phyloP scores from a whole-genome alignment of 75 land plant genomes.

The Azolla pinnata region DNA sequence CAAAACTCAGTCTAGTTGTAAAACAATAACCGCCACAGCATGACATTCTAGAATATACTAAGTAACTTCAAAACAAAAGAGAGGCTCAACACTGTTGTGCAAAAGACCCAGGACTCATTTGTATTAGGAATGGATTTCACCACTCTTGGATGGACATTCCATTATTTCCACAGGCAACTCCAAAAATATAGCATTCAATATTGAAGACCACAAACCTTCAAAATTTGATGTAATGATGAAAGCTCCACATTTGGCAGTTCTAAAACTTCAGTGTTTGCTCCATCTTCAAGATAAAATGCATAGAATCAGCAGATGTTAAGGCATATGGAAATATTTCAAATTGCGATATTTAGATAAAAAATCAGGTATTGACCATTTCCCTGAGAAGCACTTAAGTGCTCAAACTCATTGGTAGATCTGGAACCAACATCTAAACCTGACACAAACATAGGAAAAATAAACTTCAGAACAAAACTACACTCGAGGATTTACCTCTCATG shows the following conservation, averaged over 20 bases:
- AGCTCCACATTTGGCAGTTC: conserved; percentile 79
- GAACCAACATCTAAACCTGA: conserved; percentile 38
- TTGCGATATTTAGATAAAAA: neutral
- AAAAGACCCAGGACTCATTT: neutral
- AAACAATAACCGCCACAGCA: too few species aligned
- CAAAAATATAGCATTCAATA: too few species aligned
- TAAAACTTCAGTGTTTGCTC: conserved; percentile 44
- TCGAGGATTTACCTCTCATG: too few species aligned
- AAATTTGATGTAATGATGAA: conserved; percentile 59
- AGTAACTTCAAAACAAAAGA: too few species aligned
- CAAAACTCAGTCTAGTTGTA: too few species aligned
- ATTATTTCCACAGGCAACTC: too few species aligned
- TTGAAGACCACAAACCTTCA: conserved; percentile 86
- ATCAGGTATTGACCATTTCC: conserved; percentile 27
- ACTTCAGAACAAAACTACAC: too few species aligned
- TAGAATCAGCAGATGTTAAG: too few species aligned
- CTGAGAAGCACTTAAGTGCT: conserved; percentile 37
- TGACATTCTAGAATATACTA: too few species aligned
- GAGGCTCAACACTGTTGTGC: neutral
- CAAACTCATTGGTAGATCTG: conserved; percentile 29
- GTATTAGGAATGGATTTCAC: too few species aligned
- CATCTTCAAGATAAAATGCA: conserved; percentile 19
- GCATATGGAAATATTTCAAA: neutral
- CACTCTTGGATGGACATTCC: too few species aligned
- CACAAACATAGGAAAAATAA: too few species aligned